These are phyloP conservation scores for Globisporangium lucens DNA, from an alignment of 352 stramenopile species.

Conservation along the genomic window DNA sequence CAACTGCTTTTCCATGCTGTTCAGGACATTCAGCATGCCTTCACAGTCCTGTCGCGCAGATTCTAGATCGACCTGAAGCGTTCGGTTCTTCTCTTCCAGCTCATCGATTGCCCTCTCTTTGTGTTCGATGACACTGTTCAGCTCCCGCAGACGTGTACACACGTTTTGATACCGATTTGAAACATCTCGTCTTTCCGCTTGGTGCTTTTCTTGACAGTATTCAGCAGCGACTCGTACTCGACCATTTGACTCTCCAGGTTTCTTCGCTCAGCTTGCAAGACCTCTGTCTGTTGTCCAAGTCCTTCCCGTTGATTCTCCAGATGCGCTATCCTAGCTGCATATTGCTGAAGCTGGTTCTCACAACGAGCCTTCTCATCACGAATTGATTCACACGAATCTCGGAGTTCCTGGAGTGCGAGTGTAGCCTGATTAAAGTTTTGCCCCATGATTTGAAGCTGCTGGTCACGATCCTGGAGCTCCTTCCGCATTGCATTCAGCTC, in stretches of 20 bases:
- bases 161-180: conserved; percentile 69
- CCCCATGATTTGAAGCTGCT: conserved; percentile 67
- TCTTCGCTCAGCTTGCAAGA: conserved; percentile 27
- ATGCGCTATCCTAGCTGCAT: conserved; percentile 59
- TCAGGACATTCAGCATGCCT: conserved; percentile 81
- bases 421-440: conserved; percentile 80
- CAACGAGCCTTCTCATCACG: conserved; percentile 61
- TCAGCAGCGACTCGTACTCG: conserved; percentile 59
- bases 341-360: conserved; percentile 68
- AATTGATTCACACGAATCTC: conserved; percentile 49
- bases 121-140: conserved; percentile 50
- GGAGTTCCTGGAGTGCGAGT: conserved; percentile 57
- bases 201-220: conserved; percentile 55
- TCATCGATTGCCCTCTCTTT: conserved; percentile 56
- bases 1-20: conserved; percentile 81
- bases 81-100: conserved; percentile 39
- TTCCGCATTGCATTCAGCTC: conserved; percentile 64
- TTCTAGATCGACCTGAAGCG: conserved; percentile 53
- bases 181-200: conserved; percentile 66
- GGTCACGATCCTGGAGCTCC: conserved; percentile 57
- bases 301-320: conserved; percentile 57
- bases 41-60: conserved; percentile 73
- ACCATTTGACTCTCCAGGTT: conserved; percentile 44
- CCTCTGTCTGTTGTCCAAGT: conserved; percentile 33
- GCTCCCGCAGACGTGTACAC: conserved; percentile 56